A percentile compares a stretch with the other conserved stretches of the same genome.
Conservation (phyloP, 108 stramenopile species). For the Skeletonema tropicum region DNA sequence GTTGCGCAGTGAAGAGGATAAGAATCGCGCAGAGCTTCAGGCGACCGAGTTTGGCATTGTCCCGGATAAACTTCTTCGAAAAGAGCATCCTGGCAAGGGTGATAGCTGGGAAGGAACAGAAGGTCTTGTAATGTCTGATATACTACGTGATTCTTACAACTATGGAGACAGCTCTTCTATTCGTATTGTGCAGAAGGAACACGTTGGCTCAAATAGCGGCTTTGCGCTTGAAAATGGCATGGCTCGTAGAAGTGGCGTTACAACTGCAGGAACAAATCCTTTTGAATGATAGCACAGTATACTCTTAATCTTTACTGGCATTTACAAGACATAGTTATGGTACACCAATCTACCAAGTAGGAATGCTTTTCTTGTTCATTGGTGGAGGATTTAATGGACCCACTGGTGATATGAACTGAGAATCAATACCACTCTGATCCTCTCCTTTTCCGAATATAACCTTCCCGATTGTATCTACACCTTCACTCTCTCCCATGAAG, state of each 20-base stretch:
- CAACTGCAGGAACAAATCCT: slow-evolving; percentile 5
- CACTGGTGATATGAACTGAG: slow-evolving; percentile 10
- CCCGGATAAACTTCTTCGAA: slow-evolving; percentile 30
- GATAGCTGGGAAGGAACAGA: slow-evolving; percentile 8
- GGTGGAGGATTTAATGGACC: slow-evolving; percentile 10
- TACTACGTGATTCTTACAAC: slow-evolving; percentile 5
- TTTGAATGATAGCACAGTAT: not conserved
- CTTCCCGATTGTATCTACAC: not conserved
- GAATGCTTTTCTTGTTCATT: slow-evolving; percentile 4
- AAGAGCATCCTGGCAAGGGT: slow-evolving; percentile 6
- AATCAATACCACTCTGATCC: not conserved
- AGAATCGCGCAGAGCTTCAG: slow-evolving; percentile 84
- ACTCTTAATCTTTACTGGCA: not conserved
- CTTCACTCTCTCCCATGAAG: slow-evolving; percentile 4
- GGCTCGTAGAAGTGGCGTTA: not conserved
- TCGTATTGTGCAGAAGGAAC: not conserved
- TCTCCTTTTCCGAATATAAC: not conserved
- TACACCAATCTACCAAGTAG: not conserved
- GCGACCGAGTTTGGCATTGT: slow-evolving; percentile 87
- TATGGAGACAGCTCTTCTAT: not conserved
- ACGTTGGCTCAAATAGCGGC: not conserved
- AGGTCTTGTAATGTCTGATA: slow-evolving; percentile 5
- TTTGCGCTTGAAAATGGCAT: not conserved
- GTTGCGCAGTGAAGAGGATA: slow-evolving; percentile 70
- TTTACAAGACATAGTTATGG: no score